phyloP scores from a whole-genome alignment of 164 flowering plant genomes.

The Aristolochia contorta region DNA sequence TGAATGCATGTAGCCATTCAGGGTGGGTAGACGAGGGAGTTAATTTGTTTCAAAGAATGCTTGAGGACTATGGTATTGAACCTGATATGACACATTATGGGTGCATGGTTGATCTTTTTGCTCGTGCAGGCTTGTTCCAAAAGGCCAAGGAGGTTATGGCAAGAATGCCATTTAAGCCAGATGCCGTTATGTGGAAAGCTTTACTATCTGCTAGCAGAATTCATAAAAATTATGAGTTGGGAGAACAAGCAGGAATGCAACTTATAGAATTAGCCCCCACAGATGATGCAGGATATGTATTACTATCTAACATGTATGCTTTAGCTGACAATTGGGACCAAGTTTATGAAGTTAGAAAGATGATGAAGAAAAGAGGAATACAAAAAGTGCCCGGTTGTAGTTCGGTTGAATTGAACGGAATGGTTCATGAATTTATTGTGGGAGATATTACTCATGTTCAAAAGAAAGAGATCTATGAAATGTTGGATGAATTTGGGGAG shows the following conservation, averaged over 20 bases:
- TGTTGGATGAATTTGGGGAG: constrained; percentile 7
- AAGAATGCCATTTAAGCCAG: constrained; percentile 9
- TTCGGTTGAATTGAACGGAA: constrained; percentile 10
- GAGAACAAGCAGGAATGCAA: constrained; percentile 6
- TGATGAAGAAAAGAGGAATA: constrained; percentile 11
- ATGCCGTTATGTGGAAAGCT: constrained; percentile 9
- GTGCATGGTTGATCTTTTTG: constrained; percentile 12
- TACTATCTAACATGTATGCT: constrained; percentile 10
- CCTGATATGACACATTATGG: constrained; percentile 8
- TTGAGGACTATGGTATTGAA: constrained; percentile 6
- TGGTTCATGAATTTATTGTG: constrained; percentile 7
- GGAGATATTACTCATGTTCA: constrained; percentile 5
- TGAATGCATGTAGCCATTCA: constrained; percentile 13
- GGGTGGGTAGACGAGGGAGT: constrained; percentile 7
- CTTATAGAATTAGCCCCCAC: constrained; percentile 10
- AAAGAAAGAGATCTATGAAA: constrained; percentile 8
- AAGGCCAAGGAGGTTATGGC: constrained; percentile 6
- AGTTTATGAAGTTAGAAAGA: constrained; percentile 11
- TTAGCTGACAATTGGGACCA: constrained; percentile 6
- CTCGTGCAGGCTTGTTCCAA: constrained; percentile 8
- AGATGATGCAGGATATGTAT: constrained; percentile 7
- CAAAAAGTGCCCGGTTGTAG: constrained; percentile 10
- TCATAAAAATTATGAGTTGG: constrained; percentile 11
- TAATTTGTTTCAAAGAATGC: constrained; percentile 3
- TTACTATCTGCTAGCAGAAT: constrained; percentile 9